Conservation (phyloP, 2,329 filamentous ascomycete species). For the Aspergillus proliferans region DNA sequence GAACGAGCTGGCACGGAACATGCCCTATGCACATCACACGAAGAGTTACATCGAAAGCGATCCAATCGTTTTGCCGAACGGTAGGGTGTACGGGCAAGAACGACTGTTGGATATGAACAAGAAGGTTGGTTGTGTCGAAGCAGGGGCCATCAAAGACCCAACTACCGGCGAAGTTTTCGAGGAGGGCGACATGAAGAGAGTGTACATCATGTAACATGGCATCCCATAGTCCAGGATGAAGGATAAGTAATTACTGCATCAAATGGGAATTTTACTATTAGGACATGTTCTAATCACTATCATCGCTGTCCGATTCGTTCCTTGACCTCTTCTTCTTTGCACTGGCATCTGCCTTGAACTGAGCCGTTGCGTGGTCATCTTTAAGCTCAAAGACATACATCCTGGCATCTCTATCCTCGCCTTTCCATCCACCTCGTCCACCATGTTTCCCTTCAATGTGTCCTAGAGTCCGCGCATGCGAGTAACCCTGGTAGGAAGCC, state of each 20-base stretch:
- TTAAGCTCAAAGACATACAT: conserved; percentile 43
- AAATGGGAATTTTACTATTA: not conserved
- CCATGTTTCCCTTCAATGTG: conserved; percentile 37
- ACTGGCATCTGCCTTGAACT: conserved; percentile 6
- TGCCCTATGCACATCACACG: conserved; percentile 92
- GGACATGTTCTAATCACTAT: conserved; percentile 16
- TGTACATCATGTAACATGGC: conserved; percentile 68
- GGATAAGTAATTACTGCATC: not conserved
- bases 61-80: conserved; percentile 79
- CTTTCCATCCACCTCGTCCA: conserved; percentile 40
- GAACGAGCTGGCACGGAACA: conserved; percentile 78
- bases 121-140: conserved; percentile 62
- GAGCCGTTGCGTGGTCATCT: conserved; percentile 11
- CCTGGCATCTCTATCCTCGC: conserved; percentile 42
- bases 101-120: conserved; percentile 68
- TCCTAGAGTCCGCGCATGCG: conserved; percentile 42
- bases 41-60: conserved; percentile 90
- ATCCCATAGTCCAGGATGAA: not conserved
- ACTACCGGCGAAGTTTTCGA: conserved; percentile 65
- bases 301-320: conserved; percentile 28
- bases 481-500: conserved; percentile 42
- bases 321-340: conserved; percentile 28
- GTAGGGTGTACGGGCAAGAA: conserved; percentile 73
- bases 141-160: conserved; percentile 68
- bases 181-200: conserved; percentile 65